Evolutionary conservation across 768 basidiomycete species (phyloP).

Genomic region (Suillus paluster): DNA sequence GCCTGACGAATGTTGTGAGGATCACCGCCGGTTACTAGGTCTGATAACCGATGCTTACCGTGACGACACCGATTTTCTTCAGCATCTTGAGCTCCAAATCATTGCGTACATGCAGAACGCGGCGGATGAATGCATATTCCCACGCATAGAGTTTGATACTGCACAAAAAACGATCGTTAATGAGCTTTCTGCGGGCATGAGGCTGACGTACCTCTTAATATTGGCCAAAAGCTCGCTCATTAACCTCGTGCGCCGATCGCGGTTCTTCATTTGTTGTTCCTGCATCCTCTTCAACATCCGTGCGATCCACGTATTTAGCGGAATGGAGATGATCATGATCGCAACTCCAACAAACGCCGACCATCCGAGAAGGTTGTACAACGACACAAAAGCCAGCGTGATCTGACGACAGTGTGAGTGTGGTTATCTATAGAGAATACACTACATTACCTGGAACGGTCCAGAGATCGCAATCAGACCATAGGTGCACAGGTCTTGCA

Average conservation of each 20-base stretch:
- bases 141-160: slow-evolving; percentile 94
- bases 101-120: slow-evolving; percentile 80
- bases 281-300: slow-evolving; percentile 75
- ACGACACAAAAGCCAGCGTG: slow-evolving; percentile 83
- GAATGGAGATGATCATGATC: slow-evolving; percentile 85
- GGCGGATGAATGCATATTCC: slow-evolving; percentile 89
- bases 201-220: slow-evolving; percentile 68
- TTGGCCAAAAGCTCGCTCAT: slow-evolving; percentile 96
- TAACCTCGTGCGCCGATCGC: slow-evolving; percentile 79
- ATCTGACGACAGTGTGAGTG: slow-evolving; percentile 50
- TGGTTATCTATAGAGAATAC: neutral
- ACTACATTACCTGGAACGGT: slow-evolving; percentile 71
- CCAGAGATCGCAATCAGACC: slow-evolving; percentile 87
- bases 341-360: slow-evolving; percentile 87
- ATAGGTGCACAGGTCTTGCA: slow-evolving; percentile 83
- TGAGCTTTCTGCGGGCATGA: neutral
- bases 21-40: neutral
- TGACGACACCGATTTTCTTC: slow-evolving; percentile 77
- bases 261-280: slow-evolving; percentile 90
- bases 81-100: slow-evolving; percentile 83
- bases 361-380: slow-evolving; percentile 92
- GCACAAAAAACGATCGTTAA: neutral
- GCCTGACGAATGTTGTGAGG: slow-evolving; percentile 42
- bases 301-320: slow-evolving; percentile 76
- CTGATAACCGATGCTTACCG: slow-evolving; percentile 43